phyloP scores from a whole-genome alignment of 257 asterid genomes.

The Lavandula angustifolia region DNA sequence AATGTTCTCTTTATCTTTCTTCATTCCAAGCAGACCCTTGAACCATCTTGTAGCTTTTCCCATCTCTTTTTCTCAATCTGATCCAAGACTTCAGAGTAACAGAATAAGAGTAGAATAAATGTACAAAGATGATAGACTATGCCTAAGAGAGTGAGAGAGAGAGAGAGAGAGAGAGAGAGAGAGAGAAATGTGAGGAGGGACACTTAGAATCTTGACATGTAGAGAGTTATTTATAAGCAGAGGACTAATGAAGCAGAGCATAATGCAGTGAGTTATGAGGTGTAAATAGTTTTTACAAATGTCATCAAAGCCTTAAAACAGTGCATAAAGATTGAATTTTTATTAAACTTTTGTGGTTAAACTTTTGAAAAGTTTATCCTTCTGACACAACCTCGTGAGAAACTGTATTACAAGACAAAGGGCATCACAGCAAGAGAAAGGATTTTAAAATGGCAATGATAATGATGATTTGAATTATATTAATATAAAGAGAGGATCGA shows the following conservation, averaged over 20 bases:
- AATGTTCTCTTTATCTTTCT: slow-evolving; percentile 65
- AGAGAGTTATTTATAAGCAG: slow-evolving; percentile 28
- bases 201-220: slow-evolving; percentile 48
- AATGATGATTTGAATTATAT: neutral
- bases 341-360: slow-evolving; percentile 9
- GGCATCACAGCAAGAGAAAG: slow-evolving; percentile 56
- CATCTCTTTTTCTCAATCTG: slow-evolving; percentile 39
- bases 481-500: neutral
- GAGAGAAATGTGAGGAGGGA: slow-evolving; percentile 27
- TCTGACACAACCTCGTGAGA: slow-evolving; percentile 93
- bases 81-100: slow-evolving; percentile 22
- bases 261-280: slow-evolving; percentile 36
- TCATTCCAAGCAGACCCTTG: slow-evolving; percentile 72
- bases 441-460: slow-evolving; percentile 35
- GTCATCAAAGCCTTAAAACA: slow-evolving; percentile 51
- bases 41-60: slow-evolving; percentile 94
- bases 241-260: slow-evolving; percentile 30
- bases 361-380: slow-evolving; percentile 30
- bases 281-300: slow-evolving; percentile 39
- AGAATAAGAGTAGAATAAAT: slow-evolving; percentile 17
- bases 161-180: slow-evolving; percentile 16
- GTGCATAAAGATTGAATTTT: slow-evolving; percentile 47
- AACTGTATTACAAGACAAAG: slow-evolving; percentile 79
- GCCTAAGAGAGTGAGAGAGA: neutral
- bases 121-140: slow-evolving; percentile 29